phyloP scores from a whole-genome alignment of 2,329 filamentous ascomycete genomes.

The Geosmithia putterillii region DNA sequence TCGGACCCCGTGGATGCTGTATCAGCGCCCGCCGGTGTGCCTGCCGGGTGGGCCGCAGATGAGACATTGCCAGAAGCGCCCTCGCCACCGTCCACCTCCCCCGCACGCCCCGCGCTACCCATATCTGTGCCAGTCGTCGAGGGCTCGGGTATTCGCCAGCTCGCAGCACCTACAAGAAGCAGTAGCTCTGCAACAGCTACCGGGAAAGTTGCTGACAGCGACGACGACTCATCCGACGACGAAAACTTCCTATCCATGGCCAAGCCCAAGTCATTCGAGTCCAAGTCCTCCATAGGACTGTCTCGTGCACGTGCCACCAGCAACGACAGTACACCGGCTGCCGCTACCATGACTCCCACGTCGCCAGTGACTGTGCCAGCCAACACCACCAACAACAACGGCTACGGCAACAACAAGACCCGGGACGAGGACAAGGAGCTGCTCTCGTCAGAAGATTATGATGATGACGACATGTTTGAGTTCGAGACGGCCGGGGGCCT shows the following conservation, averaged over 20 bases:
- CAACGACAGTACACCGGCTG: background rate
- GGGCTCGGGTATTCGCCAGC: background rate
- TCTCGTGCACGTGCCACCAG: background rate
- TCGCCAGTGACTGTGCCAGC: too few relatives aligned
- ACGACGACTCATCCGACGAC: slow-evolving; percentile 23
- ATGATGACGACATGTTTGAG: slow-evolving; percentile 30
- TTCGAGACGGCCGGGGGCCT: slow-evolving; percentile 27
- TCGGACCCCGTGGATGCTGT: slow-evolving; percentile 10
- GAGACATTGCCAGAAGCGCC: background rate
- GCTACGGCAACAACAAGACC: background rate
- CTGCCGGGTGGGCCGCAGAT: background rate
- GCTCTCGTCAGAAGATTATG: slow-evolving; percentile 7
- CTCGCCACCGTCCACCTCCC: slow-evolving; percentile 3
- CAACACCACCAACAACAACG: slow-evolving; percentile 1
- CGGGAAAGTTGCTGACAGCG: background rate
- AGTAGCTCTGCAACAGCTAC: background rate
- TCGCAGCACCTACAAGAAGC: background rate
- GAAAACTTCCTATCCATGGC: slow-evolving; percentile 26
- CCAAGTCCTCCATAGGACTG: slow-evolving; percentile 10
- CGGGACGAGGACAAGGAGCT: slow-evolving; percentile 4
- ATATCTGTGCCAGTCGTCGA: background rate
- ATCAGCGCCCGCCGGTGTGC: background rate
- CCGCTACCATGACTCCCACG: too few relatives aligned
- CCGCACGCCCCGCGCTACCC: background rate
- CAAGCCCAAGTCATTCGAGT: slow-evolving; percentile 16